These are phyloP conservation scores for Evernia prunastri DNA, from an alignment of 495 filamentous ascomycete species.

Conservation along the genomic window DNA sequence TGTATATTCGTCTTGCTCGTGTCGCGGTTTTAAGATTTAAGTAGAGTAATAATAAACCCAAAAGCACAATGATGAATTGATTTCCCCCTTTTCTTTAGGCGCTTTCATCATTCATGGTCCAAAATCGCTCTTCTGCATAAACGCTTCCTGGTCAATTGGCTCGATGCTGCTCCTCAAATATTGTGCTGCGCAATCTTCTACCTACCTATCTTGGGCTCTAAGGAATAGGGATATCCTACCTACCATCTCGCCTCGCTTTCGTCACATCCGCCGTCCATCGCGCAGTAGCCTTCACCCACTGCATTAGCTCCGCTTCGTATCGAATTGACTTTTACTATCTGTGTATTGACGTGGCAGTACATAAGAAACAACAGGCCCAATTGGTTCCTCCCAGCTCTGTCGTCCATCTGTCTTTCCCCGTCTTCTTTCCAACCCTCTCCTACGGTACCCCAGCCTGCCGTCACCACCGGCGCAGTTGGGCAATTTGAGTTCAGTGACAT, in stretches of 20 bases:
- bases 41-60: too few relatives aligned
- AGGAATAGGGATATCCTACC: too few relatives aligned
- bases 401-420: not conserved
- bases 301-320: not conserved
- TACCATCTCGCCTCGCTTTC: not conserved
- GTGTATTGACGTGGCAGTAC: constrained; percentile 19
- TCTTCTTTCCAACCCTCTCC: not conserved
- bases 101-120: not conserved
- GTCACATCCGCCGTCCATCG: not conserved
- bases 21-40: not conserved
- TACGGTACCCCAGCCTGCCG: not conserved
- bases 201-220: too few relatives aligned
- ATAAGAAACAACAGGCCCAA: not conserved
- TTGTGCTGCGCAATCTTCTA: too few relatives aligned
- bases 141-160: too few relatives aligned
- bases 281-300: too few relatives aligned
- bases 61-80: not conserved
- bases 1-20: not conserved
- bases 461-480: not conserved
- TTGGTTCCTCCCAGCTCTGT: not conserved
- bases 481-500: not conserved
- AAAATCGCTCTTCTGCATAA: not conserved
- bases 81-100: not conserved
- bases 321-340: not conserved
- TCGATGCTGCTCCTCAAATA: too few relatives aligned